Evolutionary conservation across 106 monocot genomes (phyloP).

Genomic region (Dioscorea alata): DNA sequence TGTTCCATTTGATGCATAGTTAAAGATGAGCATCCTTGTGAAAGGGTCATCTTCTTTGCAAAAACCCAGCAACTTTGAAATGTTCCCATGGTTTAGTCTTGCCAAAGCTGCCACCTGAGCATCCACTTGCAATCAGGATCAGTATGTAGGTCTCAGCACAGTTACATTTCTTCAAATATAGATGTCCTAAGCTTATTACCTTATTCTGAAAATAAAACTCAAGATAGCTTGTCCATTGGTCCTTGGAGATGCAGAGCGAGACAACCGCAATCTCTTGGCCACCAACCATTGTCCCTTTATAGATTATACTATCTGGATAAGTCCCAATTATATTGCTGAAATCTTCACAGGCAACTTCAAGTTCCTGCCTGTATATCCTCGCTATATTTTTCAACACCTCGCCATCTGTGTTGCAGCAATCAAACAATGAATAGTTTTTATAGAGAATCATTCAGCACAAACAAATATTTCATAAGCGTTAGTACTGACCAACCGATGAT

Average conservation of each 20-base stretch:
- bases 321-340: constrained; percentile 97
- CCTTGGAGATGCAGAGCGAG: constrained; percentile 53
- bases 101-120: constrained; percentile 73
- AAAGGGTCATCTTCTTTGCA: constrained; percentile 79
- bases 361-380: constrained; percentile 56
- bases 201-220: constrained; percentile 78
- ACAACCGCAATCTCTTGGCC: constrained; percentile 88
- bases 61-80: constrained; percentile 70
- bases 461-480: not conserved
- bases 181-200: constrained; percentile 24
- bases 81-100: constrained; percentile 69
- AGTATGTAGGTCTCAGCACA: no score
- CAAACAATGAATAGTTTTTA: not conserved
- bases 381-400: constrained; percentile 51
- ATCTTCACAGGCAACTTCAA: constrained; percentile 93
- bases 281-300: constrained; percentile 79
- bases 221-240: constrained; percentile 64
- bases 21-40: constrained; percentile 88
- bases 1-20: constrained; percentile 94
- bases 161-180: no score
- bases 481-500: constrained; percentile 51
- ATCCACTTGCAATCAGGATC: not conserved
- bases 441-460: not conserved
- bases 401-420: constrained; percentile 28
- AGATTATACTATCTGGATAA: constrained; percentile 56